Evolutionary conservation across 805 yeast species (phyloP).

Genomic region (Yamadazyma tumulicola): DNA sequence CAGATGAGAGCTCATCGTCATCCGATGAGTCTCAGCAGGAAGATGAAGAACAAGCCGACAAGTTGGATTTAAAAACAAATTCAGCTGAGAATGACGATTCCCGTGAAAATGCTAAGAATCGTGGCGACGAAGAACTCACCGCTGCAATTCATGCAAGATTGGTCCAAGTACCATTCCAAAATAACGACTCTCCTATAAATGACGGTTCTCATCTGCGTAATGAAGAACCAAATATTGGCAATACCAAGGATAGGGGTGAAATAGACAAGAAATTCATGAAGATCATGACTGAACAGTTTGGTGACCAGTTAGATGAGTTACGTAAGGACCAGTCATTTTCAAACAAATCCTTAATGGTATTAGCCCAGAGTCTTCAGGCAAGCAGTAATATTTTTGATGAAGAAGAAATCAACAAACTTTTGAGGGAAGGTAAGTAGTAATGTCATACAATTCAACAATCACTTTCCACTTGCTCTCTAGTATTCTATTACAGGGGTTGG

Average conservation of each 20-base stretch:
- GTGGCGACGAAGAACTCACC: conserved; percentile 10
- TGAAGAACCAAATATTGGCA: no score
- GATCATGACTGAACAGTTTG: conserved; percentile 55
- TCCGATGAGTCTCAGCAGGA: conserved; percentile 9
- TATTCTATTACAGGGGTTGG: no score
- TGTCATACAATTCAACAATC: no score
- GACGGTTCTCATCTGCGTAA: no score
- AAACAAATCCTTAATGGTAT: conserved; percentile 50
- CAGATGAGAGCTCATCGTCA: conserved; percentile 45
- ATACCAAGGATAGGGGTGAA: conserved; percentile 26
- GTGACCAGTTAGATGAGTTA: conserved; percentile 57
- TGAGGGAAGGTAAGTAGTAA: conserved; percentile 1
- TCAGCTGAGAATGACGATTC: conserved; percentile 7
- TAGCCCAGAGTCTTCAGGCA: conserved; percentile 57
- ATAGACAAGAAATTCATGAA: conserved; percentile 51
- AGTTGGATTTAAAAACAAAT: no score
- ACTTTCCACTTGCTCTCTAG: no score
- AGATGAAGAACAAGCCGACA: neutral
- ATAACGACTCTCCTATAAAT: conserved; percentile 3
- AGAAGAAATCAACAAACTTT: conserved; percentile 22
- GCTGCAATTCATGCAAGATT: conserved; percentile 12
- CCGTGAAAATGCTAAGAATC: conserved; percentile 2
- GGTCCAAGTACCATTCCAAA: conserved; percentile 9
- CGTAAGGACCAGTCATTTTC: conserved; percentile 63
- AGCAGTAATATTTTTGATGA: conserved; percentile 59